Evolutionary conservation across 2,329 filamentous ascomycete species (phyloP).

Genomic region (Penicillium sp.): DNA sequence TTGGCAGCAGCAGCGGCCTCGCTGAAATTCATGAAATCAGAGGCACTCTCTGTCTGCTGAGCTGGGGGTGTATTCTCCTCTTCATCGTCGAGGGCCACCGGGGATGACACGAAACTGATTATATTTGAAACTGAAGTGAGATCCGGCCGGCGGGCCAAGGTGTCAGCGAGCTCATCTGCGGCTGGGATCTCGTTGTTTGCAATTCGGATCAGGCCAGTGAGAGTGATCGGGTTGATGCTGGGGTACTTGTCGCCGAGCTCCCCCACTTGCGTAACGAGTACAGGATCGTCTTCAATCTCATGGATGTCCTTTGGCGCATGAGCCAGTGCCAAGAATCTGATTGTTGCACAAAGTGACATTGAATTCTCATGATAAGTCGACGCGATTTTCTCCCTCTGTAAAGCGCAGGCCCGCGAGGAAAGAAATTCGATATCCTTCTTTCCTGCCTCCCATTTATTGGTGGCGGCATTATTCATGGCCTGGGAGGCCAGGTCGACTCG

Average conservation of each 20-base stretch:
- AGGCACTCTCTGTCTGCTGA: background rate
- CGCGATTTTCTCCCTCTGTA: constrained; percentile 49
- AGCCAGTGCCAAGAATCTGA: constrained; percentile 54
- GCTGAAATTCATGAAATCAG: constrained; percentile 22
- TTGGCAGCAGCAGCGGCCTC: constrained; percentile 42
- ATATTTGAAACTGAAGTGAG: constrained; percentile 36
- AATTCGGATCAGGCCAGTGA: constrained; percentile 56
- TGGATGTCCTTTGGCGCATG: constrained; percentile 44
- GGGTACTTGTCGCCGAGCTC: constrained; percentile 58
- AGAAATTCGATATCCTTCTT: constrained; percentile 63
- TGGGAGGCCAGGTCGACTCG: constrained; percentile 19
- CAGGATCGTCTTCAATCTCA: constrained; percentile 42
- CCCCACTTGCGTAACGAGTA: constrained; percentile 51
- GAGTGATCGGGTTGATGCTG: constrained; percentile 48
- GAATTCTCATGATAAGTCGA: constrained; percentile 61
- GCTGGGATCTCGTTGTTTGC: constrained; percentile 58
- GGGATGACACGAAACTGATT: constrained; percentile 45
- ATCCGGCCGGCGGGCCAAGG: constrained; percentile 46
- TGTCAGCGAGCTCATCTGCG: constrained; percentile 61
- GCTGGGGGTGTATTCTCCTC: constrained; percentile 4
- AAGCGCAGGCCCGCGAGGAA: constrained; percentile 50
- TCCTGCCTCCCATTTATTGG: constrained; percentile 60
- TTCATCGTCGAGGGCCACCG: constrained; percentile 28
- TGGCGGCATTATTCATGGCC: constrained; percentile 10
- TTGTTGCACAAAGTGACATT: constrained; percentile 56